phyloP scores from a whole-genome alignment of 2,329 filamentous ascomycete species.

The Hymenoscyphus albidus region DNA sequence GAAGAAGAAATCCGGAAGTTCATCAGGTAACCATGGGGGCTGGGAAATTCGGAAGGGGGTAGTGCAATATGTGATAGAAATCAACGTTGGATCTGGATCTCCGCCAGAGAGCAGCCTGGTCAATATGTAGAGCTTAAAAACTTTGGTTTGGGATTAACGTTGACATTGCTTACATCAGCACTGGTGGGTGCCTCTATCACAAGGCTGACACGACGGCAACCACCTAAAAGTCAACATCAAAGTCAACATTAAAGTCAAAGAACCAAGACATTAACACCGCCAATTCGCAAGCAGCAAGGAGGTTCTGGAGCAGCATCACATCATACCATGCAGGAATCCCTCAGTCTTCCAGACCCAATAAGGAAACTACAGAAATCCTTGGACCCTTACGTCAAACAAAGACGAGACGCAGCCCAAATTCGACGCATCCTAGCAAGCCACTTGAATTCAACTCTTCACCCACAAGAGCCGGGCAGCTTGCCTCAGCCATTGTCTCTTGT shows the following conservation, averaged over 20 bases:
- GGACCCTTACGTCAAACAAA: slow-evolving; percentile 51
- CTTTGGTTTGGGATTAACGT: slow-evolving; percentile 3
- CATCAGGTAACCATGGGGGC: not conserved
- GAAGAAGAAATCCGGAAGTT: slow-evolving; percentile 3
- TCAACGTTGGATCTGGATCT: slow-evolving; percentile 3
- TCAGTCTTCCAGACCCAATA: slow-evolving; percentile 35
- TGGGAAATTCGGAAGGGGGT: not conserved
- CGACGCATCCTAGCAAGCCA: slow-evolving; percentile 52
- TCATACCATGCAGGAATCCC: slow-evolving; percentile 22
- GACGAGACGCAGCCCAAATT: slow-evolving; percentile 55
- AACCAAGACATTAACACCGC: not conserved
- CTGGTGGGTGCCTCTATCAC: not conserved
- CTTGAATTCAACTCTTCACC: slow-evolving; percentile 44
- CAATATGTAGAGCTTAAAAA: slow-evolving; percentile 1
- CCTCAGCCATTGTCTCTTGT: slow-evolving; percentile 44
- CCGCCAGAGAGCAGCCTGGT: slow-evolving; percentile 5
- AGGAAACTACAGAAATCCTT: slow-evolving; percentile 44
- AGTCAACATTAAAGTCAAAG: not conserved
- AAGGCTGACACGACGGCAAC: slow-evolving; percentile 1
- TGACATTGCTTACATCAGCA: not conserved
- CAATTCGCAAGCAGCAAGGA: not conserved
- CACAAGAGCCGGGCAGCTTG: slow-evolving; percentile 36
- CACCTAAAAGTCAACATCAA: slow-evolving; percentile 1
- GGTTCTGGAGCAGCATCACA: not conserved
- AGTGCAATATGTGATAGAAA: slow-evolving; percentile 1